Base-by-base conservation (phyloP, 176 grass and related monocot genomes). In the Saccharum officinarum region DNA sequence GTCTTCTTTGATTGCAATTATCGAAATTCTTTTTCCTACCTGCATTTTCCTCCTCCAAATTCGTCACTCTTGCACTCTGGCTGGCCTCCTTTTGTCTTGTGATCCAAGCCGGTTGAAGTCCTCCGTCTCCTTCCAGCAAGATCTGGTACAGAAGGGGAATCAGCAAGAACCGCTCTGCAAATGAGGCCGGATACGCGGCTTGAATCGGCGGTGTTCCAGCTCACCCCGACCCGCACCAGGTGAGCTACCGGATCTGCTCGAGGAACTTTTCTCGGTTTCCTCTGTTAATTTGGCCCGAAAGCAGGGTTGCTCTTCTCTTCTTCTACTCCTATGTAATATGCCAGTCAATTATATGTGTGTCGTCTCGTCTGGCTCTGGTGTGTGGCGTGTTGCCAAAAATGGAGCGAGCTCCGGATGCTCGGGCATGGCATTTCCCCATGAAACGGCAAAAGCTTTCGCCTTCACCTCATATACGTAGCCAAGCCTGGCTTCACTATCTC, bases 171-270 rank as follows among this genome's bases (percentile, higher is more conserved):
- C 45, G 20, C 42, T 49, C 25, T 37, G 86, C 84, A 64, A 64
- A 99, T 99, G 97, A 96, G 91, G 87, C 88, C 88, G 77, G 97
- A 99, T 46, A 67, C 79, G 80, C 90, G 90, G 26, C 92, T 99
- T 10, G 94, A 99, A 88, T 96, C 91, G 80, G 97, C 90, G 22
- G 89, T 94, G 23, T 99, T 99, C 87, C 93, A 99, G 86, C 93
- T 99, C 81, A 99, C 97, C 61, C 97, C 97, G 6, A 99, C 97
- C 70, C 92, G 97, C 79, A 99, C 97, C 52, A 99, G 97, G 94
- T 94, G 63, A 80, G 80, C 26, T 73, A 16, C 38, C 25, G 64
- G 79, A 93, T 88, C 84, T 88, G 84, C 67, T 77, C 52, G 36
- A 25, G 39, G 49, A 86, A 50, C 76, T 68, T 37, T 76, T 55